Evolutionary conservation across 2,329 filamentous ascomycete species (phyloP), one percentile per base, ranked within the genome.

Genomic region (Pezicula rhizophila): DNA sequence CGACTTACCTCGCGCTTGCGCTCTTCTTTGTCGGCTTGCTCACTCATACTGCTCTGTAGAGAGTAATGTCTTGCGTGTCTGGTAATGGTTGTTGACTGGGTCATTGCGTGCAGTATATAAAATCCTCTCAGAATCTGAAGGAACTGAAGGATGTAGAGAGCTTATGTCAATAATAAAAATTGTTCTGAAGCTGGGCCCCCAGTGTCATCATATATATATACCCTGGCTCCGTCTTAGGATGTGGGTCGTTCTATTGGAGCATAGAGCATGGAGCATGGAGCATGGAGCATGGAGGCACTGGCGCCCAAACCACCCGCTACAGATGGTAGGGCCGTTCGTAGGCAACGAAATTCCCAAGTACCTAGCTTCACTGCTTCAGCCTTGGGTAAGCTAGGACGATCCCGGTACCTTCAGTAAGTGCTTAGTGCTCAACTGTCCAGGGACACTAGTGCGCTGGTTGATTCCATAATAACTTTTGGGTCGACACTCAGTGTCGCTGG

Each of bases 1-100:
- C 42, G 50, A 2, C 55, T 34, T 57, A 64, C 63, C 57, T 65
- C 63, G 55, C 63, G 60, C 50, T 65, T 65, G 47, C 62, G 60
- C 45, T 65, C 61, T 57, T 64, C 63, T 57, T 64, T 64, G 42
- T 65, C 63, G 34, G 50, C 55, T 42, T 54, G 20, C 18, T 60
- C 58, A 47, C 64, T 60, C 62, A 64, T 64, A 35, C 46, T 52
- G 44, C 34, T 50, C 38, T 52, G 47, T 49, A 57, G 50, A n/a
- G 55, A 55, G 39, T 60, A 61, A 17, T 58, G 56, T 45, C 47
- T 57, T 14, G 57, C 53, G 40, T 57, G 50, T 41, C 51, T 48
- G 20, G 50, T 54, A 25, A 52, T 46, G 20, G 55, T 57, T 41
- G 54, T 53, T 45, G 28, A 28, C 8, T 17, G 15, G 33, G 46